Evolutionary conservation across 306 rosid species (phyloP).

Genomic region (Sicyos edulis): DNA sequence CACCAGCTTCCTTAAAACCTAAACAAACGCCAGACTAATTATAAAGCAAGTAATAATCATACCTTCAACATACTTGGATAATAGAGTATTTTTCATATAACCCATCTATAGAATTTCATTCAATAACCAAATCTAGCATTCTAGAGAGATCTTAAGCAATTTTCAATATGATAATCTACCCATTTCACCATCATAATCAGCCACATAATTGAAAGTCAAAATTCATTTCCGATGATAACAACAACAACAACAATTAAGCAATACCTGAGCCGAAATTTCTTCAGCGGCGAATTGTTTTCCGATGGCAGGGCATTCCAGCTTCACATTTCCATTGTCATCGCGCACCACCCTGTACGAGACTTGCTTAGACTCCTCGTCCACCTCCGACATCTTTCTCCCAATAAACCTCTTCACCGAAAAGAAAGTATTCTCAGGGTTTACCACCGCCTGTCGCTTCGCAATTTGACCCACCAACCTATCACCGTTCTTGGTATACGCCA

Average conservation of each 20-base stretch:
- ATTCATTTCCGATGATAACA: background rate
- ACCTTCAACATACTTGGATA: background rate
- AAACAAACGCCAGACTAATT: background rate
- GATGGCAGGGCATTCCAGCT: slow-evolving; percentile 78
- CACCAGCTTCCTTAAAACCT: slow-evolving; percentile 93
- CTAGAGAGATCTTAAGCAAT: background rate
- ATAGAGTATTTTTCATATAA: background rate
- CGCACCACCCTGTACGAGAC: slow-evolving; percentile 70
- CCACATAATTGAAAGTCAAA: background rate
- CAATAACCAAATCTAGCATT: background rate
- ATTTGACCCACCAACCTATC: slow-evolving; percentile 86
- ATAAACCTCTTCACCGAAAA: slow-evolving; percentile 87
- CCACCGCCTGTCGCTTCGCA: slow-evolving; percentile 87
- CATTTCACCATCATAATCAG: background rate
- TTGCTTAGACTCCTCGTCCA: slow-evolving; percentile 83
- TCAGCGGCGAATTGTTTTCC: slow-evolving; percentile 79
- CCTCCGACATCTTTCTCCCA: slow-evolving; percentile 88
- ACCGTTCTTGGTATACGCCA: slow-evolving; percentile 78
- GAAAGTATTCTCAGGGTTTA: slow-evolving; percentile 81
- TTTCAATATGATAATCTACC: background rate
- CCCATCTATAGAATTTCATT: background rate
- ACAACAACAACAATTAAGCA: background rate
- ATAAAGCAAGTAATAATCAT: background rate
- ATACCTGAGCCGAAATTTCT: slow-evolving; percentile 91
- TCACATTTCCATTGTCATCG: slow-evolving; percentile 79